Base-by-base conservation (phyloP, 2,329 filamentous ascomycete genomes). In the Xylariales sp. region DNA sequence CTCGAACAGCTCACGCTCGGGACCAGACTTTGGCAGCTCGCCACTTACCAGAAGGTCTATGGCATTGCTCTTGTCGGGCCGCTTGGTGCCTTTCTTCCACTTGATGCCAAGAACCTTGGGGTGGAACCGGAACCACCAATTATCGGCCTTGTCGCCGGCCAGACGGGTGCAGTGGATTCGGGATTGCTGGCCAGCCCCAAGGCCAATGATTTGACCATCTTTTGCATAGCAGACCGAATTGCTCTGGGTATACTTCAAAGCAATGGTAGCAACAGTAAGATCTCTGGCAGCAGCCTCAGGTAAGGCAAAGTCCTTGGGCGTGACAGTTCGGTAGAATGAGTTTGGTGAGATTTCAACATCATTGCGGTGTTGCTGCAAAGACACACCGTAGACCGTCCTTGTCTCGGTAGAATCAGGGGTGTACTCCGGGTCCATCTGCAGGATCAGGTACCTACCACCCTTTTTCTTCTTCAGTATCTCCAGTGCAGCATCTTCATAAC, bases 91-190 rank as follows among this genome's bases (percentile, higher is more conserved):
- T 72, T 93, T 91, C 78, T 95, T 96, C 88, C 89, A 98, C 73
- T 91, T 87, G 63, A 98, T 84, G 59, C 73, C 76, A 37, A 97
- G 76, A 10, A 93, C 87, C 40, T 88, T 84, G 54, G 88, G 84
- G 73, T 96, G 87, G 81, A 97, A 97, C 58, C 93, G 86, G 76
- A 98, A 86, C 93, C 91, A 98, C 91, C 91, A 97, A 76, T 95
- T 96, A 68, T 98, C 93, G 36, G 90, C 88, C 76, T 98, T 98
- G 74, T 97, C 91, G 46, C 93, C 93, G 9, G 93, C 93, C 38
- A 98, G 80, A 51, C 93, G 85, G 31, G 93, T 98, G 80, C 93
- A 98, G 77, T 98, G 93, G 55, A 98, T 98, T 54, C 93, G 86
- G 47, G 88, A 95, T 71, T 98, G 93, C 68, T 98, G 93, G 46